Conservation (phyloP, 2,329 filamentous ascomycete genomes). For the Lecanosticta acicola region DNA sequence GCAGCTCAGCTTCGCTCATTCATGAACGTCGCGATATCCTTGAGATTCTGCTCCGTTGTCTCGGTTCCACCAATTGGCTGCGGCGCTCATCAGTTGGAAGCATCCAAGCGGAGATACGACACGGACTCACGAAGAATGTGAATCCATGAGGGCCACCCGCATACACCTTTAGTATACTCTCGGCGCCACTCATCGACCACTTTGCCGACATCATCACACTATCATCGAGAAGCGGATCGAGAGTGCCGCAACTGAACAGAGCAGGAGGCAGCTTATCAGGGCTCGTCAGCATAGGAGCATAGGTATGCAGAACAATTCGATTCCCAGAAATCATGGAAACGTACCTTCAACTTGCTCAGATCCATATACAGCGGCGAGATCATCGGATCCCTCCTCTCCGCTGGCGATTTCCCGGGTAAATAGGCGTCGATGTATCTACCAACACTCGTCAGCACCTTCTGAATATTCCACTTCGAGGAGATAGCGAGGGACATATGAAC, state of each 20-base stretch:
- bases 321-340: no score
- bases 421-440: slow-evolving; percentile 43
- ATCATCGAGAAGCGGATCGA: slow-evolving; percentile 51
- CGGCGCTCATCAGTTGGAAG: not conserved
- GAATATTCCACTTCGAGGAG: slow-evolving; percentile 3
- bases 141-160: slow-evolving; percentile 51
- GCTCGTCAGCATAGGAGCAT: slow-evolving; percentile 6
- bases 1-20: slow-evolving; percentile 16
- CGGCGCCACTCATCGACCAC: slow-evolving; percentile 49
- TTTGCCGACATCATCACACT: slow-evolving; percentile 50
- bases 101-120: not conserved
- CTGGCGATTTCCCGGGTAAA: slow-evolving; percentile 38
- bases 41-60: slow-evolving; percentile 35
- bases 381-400: slow-evolving; percentile 40
- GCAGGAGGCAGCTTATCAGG: slow-evolving; percentile 44
- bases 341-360: slow-evolving; percentile 27
- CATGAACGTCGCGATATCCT: slow-evolving; percentile 39
- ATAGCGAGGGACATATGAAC: slow-evolving; percentile 17
- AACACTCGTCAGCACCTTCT: slow-evolving; percentile 1
- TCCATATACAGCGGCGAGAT: slow-evolving; percentile 50
- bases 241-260: slow-evolving; percentile 51
- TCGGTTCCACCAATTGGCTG: slow-evolving; percentile 29
- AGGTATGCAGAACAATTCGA: not conserved
- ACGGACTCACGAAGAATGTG: slow-evolving; percentile 32
- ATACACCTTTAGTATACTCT: slow-evolving; percentile 38